Base-by-base conservation (phyloP, 768 basidiomycete species). In the Tricholoma saponaceum region DNA sequence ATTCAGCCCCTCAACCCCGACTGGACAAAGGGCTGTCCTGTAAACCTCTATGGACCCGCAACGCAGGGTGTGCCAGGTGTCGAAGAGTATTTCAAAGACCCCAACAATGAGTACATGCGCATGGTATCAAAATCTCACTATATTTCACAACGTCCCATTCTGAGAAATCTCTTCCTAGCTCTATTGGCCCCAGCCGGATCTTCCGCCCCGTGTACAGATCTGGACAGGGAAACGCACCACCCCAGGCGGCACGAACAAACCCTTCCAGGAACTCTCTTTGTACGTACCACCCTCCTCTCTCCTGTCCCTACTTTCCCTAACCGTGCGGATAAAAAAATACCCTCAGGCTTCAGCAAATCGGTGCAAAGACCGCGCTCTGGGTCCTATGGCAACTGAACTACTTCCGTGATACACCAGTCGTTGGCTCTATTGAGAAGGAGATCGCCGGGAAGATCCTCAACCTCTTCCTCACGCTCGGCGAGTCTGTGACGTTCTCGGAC, bases 381-480 rank as follows among this genome's bases (percentile, higher is more conserved):
- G 41, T 57, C 28, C 12, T 52, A 10, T 57, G 56, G 56, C 56
- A 57, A 22, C 37, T 51, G 13, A 57, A 16, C 35, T 41, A 44
- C 22, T 44, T 44, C 43, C 43, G 43, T 12, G 43, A 44, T 22
- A 44, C 43, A 23, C 43, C 43, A 1, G 10, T 20, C 22, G n/a
- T 44, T 12, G 43, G 43, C 43, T 3, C 13, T 14, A 44, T 30
- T 10, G 56, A 53, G 26, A 30, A 52, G 12, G 28, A 26, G 9
- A 26, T 52, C 25, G 30, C 41, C 22, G 51, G 20, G 37, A 22
- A 26, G 20, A 26, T 57, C 22, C 56, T 57, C 51, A 46, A 35
- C 39, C 9, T 33, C 14, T 57, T 52, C 28, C n/a, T 41, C 9
- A 37, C 56, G 10, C n/a, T 52, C 18, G 39, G 30, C 7, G 46